Evolutionary conservation across 192 early-diverging fungal genomes (phyloP).

Genomic region (Nowakowskiella sp.): DNA sequence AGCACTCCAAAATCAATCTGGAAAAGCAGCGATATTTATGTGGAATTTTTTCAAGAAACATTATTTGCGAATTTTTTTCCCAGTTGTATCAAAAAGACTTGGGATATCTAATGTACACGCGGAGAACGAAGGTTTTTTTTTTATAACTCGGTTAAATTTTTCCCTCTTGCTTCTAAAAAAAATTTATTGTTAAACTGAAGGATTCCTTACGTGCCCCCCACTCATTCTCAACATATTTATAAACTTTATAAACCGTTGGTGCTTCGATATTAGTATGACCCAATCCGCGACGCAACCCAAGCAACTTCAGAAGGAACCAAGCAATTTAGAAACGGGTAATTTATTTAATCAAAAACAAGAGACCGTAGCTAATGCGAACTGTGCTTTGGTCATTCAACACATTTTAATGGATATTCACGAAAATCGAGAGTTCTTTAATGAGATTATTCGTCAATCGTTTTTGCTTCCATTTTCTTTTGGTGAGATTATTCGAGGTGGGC

Average conservation of each 20-base stretch:
- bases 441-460: constrained; percentile 65
- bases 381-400: neutral
- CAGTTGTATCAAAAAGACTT: constrained; percentile 41
- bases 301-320: constrained; percentile 1
- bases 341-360: neutral
- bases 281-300: neutral
- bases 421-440: constrained; percentile 70
- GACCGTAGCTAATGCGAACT: neutral
- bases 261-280: constrained; percentile 32
- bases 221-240: constrained; percentile 58
- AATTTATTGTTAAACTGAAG: no score
- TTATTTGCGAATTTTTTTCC: constrained; percentile 67
- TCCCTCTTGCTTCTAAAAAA: no score
- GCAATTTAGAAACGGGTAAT: neutral
- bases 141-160: no score
- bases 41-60: constrained; percentile 62
- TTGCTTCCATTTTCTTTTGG: constrained; percentile 53
- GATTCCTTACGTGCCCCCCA: constrained; percentile 61
- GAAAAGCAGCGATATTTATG: constrained; percentile 58
- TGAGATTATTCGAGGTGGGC: constrained; percentile 55
- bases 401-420: constrained; percentile 23
- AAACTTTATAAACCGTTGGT: constrained; percentile 57
- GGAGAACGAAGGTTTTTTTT: constrained; percentile 48
- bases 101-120: constrained; percentile 22
- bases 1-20: constrained; percentile 45